Conservation (phyloP, 306 rosid species). For the Begonia fuchsioides region DNA sequence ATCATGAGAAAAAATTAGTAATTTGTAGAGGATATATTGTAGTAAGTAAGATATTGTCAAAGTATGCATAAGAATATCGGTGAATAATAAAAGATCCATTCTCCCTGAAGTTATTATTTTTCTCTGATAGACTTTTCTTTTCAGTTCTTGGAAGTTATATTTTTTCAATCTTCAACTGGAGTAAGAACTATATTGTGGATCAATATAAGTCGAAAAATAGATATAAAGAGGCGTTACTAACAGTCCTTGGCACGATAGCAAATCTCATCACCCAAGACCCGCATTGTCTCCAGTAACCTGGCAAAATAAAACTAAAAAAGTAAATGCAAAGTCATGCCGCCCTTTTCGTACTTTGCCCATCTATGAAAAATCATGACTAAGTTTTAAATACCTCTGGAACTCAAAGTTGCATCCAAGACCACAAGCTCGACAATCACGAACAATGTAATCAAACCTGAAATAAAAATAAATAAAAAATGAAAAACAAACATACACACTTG, state of each 20-base stretch:
- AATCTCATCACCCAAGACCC: constrained; percentile 77
- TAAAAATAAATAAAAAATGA: not conserved
- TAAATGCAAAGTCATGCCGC: constrained; percentile 10
- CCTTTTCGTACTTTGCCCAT: constrained; percentile 2
- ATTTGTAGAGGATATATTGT: no score
- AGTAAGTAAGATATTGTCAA: no score
- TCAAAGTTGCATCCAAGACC: constrained; percentile 85
- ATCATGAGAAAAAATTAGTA: not conserved
- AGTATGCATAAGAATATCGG: no score
- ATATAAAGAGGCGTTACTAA: constrained; percentile 21
- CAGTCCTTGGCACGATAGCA: constrained; percentile 83
- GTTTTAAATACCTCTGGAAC: constrained; percentile 47
- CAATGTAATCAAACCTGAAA: constrained; percentile 83
- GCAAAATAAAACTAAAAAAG: not conserved
- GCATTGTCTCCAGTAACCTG: constrained; percentile 88
- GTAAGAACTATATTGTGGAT: no score
- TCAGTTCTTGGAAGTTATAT: no score
- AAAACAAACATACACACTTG: constrained; percentile 4
- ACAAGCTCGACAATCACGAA: constrained; percentile 85
- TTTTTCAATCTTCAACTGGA: no score
- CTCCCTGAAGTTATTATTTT: no score
- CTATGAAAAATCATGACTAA: constrained; percentile 3
- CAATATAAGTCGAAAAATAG: no score
- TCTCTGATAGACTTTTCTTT: no score
- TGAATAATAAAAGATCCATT: no score